Evolutionary conservation across 129 eudicot species (phyloP).

Genomic region (Artemisia annua): DNA sequence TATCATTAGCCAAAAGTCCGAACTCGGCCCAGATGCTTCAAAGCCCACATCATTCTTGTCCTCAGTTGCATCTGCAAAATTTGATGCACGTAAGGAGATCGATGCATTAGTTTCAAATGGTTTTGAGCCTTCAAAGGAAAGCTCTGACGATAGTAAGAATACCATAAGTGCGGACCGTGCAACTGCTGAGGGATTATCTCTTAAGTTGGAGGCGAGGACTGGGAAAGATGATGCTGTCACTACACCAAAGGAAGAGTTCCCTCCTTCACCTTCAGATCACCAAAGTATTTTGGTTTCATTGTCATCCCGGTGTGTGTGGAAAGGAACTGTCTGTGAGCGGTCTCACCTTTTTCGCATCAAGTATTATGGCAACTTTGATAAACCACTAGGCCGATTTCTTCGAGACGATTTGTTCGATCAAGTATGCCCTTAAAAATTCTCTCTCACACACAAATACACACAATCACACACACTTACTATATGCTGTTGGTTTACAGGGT

Average conservation of each 20-base stretch:
- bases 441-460: too few relatives aligned
- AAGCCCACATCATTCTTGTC: conserved; percentile 23
- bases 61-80: conserved; percentile 30
- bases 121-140: conserved; percentile 31
- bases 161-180: conserved; percentile 13
- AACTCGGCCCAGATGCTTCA: conserved; percentile 28
- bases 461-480: not conserved
- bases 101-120: conserved; percentile 17
- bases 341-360: conserved; percentile 93
- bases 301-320: conserved; percentile 96
- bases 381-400: conserved; percentile 93
- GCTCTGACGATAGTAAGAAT: conserved; percentile 18
- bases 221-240: conserved; percentile 38
- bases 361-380: conserved; percentile 87
- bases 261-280: conserved; percentile 89
- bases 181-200: conserved; percentile 29
- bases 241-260: conserved; percentile 72
- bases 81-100: not conserved
- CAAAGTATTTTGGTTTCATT: conserved; percentile 95
- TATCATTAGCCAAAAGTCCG: conserved; percentile 33
- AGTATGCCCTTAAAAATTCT: conserved; percentile 28
- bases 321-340: conserved; percentile 98
- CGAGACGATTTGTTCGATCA: conserved; percentile 90
- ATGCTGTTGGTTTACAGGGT: conserved; percentile 49
- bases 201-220: conserved; percentile 40